phyloP scores from a whole-genome alignment of 257 asterid species.

The Rubia yunnanensis region DNA sequence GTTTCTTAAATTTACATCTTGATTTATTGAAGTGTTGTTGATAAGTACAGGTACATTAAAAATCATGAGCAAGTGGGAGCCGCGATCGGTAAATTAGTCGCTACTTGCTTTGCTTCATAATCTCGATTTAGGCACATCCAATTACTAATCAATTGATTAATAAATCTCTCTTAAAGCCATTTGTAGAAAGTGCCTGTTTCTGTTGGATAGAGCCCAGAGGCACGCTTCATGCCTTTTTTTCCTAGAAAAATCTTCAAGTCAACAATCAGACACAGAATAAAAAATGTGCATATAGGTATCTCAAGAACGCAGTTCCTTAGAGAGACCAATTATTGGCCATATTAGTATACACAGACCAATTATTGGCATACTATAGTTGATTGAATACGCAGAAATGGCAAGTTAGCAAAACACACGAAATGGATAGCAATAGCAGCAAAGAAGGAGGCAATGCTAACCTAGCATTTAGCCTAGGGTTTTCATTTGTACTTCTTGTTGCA shows the following conservation, averaged over 20 bases:
- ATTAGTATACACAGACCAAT: background rate
- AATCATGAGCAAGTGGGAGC: background rate
- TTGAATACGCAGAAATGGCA: background rate
- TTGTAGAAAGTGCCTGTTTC: background rate
- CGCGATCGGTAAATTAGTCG: background rate
- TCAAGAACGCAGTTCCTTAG: background rate
- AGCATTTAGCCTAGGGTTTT: background rate
- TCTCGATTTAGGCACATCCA: background rate
- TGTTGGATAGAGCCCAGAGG: background rate
- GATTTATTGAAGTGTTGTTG: background rate
- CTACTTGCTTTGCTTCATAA: background rate
- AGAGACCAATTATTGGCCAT: background rate
- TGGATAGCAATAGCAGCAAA: background rate
- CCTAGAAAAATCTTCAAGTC: background rate
- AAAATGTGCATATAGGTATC: background rate
- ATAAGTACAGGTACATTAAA: background rate
- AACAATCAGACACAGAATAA: background rate
- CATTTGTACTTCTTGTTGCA: background rate
- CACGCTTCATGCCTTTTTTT: background rate
- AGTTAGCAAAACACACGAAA: background rate
- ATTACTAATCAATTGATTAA: background rate
- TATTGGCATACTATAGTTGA: background rate
- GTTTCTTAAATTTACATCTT: background rate
- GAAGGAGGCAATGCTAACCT: background rate
- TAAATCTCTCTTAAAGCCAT: background rate